phyloP scores from a whole-genome alignment of 306 rosid species.

The Betula pendula region DNA sequence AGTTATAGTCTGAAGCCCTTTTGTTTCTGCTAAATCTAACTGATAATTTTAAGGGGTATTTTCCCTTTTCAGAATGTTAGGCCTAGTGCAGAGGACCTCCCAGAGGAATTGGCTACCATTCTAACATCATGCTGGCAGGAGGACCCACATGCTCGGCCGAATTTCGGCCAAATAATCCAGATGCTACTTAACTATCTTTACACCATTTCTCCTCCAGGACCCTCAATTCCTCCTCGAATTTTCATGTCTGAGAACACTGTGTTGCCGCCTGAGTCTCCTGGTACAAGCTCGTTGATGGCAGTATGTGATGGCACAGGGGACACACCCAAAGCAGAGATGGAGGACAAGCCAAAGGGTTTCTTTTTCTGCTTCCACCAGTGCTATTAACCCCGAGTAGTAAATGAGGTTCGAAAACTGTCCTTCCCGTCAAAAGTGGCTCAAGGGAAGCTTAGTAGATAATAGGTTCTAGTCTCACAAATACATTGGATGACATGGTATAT shows the following conservation, averaged over 20 bases:
- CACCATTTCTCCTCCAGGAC: constrained; percentile 68
- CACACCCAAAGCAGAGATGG: constrained; percentile 63
- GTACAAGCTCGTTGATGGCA: constrained; percentile 90
- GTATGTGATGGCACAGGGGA: constrained; percentile 55
- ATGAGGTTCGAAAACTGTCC: constrained; percentile 17
- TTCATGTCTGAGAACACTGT: constrained; percentile 71
- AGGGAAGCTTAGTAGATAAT: constrained; percentile 34
- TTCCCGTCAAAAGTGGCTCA: constrained; percentile 31
- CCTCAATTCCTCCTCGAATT: constrained; percentile 60
- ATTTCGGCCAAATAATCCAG: constrained; percentile 83
- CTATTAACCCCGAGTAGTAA: constrained; percentile 50
- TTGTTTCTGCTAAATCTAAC: constrained; percentile 8
- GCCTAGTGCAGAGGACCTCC: constrained; percentile 82
- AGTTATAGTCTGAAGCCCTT: constrained; percentile 5
- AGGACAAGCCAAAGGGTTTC: constrained; percentile 63
- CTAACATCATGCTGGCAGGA: constrained; percentile 96
- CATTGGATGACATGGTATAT: constrained; percentile 41
- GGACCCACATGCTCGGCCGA: constrained; percentile 82
- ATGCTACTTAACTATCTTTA: constrained; percentile 78
- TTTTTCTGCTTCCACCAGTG: constrained; percentile 88
- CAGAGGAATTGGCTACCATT: constrained; percentile 66
- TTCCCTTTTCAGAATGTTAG: constrained; percentile 79
- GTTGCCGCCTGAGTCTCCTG: constrained; percentile 86
- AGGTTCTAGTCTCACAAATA: constrained; percentile 41
- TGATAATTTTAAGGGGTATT: constrained; percentile 19